These are phyloP conservation scores for Noccaea bulbosa DNA, from an alignment of 345 rosid species.

Conservation along the genomic window DNA sequence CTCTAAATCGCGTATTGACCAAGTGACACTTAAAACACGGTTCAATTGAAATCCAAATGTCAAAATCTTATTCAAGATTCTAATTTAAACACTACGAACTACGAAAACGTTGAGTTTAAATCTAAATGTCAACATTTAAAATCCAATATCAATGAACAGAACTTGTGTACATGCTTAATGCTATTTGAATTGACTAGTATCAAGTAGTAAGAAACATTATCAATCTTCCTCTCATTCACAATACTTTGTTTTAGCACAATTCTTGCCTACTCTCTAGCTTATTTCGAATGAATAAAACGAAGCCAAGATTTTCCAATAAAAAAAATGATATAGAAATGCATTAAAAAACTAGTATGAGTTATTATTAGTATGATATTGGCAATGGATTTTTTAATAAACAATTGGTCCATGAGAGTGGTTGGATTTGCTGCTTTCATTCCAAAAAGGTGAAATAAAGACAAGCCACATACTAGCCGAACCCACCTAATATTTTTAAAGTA, in stretches of 20 bases:
- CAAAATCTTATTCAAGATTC: not conserved
- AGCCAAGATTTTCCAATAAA: not conserved
- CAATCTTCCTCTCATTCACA: not conserved
- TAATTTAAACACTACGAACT: not conserved
- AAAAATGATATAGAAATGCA: not conserved
- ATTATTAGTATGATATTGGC: conserved; percentile 5
- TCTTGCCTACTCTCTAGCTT: not conserved
- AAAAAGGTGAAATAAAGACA: conserved; percentile 49
- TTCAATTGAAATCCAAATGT: not conserved
- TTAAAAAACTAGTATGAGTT: not conserved
- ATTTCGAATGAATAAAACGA: conserved; percentile 5
- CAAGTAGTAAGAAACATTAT: not conserved
- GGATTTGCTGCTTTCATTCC: conserved; percentile 50
- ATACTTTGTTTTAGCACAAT: not conserved
- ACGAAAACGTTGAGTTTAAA: not conserved
- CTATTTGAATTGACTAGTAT: not conserved
- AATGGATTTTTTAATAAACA: conserved; percentile 9
- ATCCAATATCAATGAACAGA: no score
- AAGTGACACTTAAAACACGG: not conserved
- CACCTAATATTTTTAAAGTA: conserved; percentile 36
- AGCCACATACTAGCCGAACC: conserved; percentile 40
- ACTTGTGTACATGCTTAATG: not conserved
- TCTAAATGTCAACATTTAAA: not conserved
- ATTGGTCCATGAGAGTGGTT: conserved; percentile 44
- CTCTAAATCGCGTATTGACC: conserved; percentile 26